These are phyloP conservation scores for Taphrina deformans DNA, from an alignment of 1,139 yeast species.

Conservation along the genomic window DNA sequence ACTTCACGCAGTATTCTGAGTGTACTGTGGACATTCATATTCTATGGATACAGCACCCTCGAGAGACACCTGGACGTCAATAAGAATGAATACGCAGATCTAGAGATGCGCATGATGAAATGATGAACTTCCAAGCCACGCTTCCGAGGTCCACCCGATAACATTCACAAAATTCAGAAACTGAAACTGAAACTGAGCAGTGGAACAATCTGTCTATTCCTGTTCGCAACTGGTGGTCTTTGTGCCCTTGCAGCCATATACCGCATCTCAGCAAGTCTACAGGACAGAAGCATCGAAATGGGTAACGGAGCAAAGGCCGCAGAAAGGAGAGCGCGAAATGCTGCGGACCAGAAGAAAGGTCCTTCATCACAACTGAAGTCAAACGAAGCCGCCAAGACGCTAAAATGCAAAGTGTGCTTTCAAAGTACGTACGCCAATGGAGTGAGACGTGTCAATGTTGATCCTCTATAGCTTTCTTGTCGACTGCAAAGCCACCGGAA, in stretches of 20 bases:
- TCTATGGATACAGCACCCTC: background rate
- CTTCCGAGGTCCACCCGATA: background rate
- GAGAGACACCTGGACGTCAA: no score
- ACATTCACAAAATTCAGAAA: background rate
- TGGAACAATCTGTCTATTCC: background rate
- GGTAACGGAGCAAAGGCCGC: constrained; percentile 24
- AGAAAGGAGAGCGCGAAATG: constrained; percentile 12
- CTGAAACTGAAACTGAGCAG: no score
- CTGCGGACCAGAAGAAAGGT: constrained; percentile 16
- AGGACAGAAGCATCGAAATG: background rate
- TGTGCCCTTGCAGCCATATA: background rate
- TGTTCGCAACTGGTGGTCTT: background rate
- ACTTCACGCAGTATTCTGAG: background rate
- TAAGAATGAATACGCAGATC: no score
- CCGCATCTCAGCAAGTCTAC: background rate
- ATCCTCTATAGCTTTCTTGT: background rate
- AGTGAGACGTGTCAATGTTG: background rate
- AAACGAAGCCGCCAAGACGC: constrained; percentile 20
- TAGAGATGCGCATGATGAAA: constrained; percentile 1
- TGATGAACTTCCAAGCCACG: background rate
- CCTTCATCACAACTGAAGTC: constrained; percentile 15
- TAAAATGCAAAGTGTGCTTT: constrained; percentile 23
- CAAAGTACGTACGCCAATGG: background rate
- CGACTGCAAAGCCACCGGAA: constrained; percentile 19
- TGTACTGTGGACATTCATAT: background rate